Evolutionary conservation across 305 asterid genomes (phyloP).

Genomic region (Fraxinus sp.): DNA sequence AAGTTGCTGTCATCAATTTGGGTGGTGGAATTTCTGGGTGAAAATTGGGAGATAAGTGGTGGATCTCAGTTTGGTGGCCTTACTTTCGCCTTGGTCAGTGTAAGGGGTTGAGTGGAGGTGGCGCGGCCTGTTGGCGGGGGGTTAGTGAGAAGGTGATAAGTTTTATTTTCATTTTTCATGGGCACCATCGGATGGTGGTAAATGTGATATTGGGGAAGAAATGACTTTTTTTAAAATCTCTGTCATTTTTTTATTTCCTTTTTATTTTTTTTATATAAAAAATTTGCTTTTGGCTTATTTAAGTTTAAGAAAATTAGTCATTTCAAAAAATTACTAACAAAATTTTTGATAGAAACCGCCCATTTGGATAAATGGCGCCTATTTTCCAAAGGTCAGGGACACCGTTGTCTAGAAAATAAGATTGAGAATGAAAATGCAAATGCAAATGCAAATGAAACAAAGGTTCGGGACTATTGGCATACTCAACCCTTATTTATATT

Average conservation of each 20-base stretch:
- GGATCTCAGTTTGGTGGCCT: not conserved
- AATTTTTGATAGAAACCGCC: not conserved
- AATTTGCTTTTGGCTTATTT: not conserved
- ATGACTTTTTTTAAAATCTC: not conserved
- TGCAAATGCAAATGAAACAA: not conserved
- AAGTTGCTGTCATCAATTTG: not conserved
- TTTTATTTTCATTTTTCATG: not conserved
- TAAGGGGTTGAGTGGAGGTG: not conserved
- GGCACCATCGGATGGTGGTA: not conserved
- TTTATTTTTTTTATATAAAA: not conserved
- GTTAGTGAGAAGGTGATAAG: not conserved
- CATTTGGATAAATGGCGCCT: not conserved
- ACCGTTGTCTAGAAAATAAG: not conserved
- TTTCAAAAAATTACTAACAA: not conserved
- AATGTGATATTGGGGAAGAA: not conserved
- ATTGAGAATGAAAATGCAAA: not conserved
- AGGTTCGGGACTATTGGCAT: not conserved
- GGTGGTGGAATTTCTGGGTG: not conserved
- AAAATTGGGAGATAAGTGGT: not conserved
- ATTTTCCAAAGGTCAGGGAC: not conserved
- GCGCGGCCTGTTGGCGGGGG: not conserved
- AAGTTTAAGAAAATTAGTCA: not conserved
- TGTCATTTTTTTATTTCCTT: not conserved
- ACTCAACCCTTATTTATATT: not conserved
- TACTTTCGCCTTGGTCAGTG: not conserved